Base-by-base conservation (phyloP, 257 asterid species). In the Capsicum chinense region DNA sequence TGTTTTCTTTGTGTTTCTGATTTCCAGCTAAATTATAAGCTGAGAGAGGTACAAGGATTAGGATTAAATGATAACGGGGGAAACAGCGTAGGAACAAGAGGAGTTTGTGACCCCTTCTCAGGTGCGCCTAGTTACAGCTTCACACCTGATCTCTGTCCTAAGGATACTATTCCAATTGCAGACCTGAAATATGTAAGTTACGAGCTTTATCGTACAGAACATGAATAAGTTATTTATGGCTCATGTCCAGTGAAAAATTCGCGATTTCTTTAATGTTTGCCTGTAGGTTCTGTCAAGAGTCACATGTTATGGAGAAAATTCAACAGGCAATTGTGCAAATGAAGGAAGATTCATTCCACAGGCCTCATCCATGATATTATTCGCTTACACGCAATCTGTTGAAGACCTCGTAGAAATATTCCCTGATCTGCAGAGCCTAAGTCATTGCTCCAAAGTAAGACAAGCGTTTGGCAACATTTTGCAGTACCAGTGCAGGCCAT, bases 91-190 rank as follows among this genome's bases (percentile, higher is more conserved):
- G 86, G 86, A 47, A 37, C 86, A 58, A 74, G 69, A 9, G 85
- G 86, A 84, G 58, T 92, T 56, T 92, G 93, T 54, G 86, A 92
- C 71, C 93, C 93, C 80, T 92, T 91, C 70, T 78, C 91, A 4
- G 84, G 83, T 71, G 89, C 93, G 80, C 94, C 94, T 63, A 62
- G 89, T 83, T 90, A 89, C 85, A 84, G 85, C 74, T 91, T 86
- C 82, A 81, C 87, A 14, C 93, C 92, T 1, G 81, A 70, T 66
- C 81, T 74, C 81, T 90, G 92, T 71, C 83, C 86, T 7, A 83
- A 87, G 5, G 81, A 86, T 86, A 80, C 90, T 54, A 89, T 89
- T 81, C 88, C 88, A 69, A 80, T 91, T 37, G 90, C 89, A 59
- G 90, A 89, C 56, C 57, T 92, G 57, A 88, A 90, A 76, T 87